These are phyloP conservation scores for Clarkia xantiana DNA, from an alignment of 345 rosid genomes.

Conservation along the genomic window DNA sequence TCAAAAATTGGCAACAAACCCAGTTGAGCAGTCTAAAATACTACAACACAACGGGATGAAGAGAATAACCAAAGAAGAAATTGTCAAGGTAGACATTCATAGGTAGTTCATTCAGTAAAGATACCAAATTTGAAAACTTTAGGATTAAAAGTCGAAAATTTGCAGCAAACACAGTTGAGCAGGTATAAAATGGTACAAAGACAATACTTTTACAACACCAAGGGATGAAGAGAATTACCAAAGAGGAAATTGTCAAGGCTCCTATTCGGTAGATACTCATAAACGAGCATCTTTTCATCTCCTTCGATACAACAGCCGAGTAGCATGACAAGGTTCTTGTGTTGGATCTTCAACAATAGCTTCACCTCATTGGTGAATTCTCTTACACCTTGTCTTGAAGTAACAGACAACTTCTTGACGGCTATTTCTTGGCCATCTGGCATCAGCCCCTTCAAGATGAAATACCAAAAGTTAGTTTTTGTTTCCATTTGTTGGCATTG, in stretches of 20 bases:
- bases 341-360: slow-evolving; percentile 54
- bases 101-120: slow-evolving; percentile 9
- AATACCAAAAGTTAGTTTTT: no score
- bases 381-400: slow-evolving; percentile 54
- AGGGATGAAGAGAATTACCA: slow-evolving; percentile 20
- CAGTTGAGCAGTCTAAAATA: no score
- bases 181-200: no score
- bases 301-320: slow-evolving; percentile 59
- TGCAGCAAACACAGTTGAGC: no score
- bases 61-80: slow-evolving; percentile 43
- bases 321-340: slow-evolving; percentile 59
- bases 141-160: no score
- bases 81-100: slow-evolving; percentile 63
- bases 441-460: slow-evolving; percentile 37
- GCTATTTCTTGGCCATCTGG: slow-evolving; percentile 52
- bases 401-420: slow-evolving; percentile 47
- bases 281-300: slow-evolving; percentile 66
- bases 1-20: no score
- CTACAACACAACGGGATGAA: no score
- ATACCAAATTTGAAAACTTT: no score
- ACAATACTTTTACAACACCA: no score
- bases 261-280: slow-evolving; percentile 65
- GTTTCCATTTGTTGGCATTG: no score
- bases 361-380: slow-evolving; percentile 68
- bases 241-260: slow-evolving; percentile 63